Percentiles rank a stretch among this genome's conserved stretches.
These are phyloP conservation scores for Agaricus sinodeliciosus DNA, from an alignment of 768 basidiomycete genomes.

Conservation along the genomic window DNA sequence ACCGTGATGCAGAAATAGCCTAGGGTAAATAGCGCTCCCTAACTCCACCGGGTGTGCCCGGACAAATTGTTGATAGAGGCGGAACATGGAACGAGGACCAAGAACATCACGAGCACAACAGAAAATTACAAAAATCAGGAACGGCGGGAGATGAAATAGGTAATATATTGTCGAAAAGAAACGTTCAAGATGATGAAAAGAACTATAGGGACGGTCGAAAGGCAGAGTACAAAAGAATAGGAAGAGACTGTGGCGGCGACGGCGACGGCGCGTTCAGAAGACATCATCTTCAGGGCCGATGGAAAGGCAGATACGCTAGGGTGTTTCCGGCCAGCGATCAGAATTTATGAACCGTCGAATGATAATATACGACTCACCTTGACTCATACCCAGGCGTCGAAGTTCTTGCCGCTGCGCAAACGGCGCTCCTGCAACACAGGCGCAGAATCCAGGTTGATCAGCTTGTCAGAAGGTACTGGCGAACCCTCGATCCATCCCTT, in stretches of 20 bases:
- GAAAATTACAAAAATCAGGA: slow-evolving; percentile 11
- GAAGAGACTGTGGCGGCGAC: slow-evolving; percentile 19
- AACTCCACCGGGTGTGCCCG: slow-evolving; percentile 3
- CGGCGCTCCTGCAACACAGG: slow-evolving; percentile 66
- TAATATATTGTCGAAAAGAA: slow-evolving; percentile 8
- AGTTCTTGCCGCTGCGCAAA: slow-evolving; percentile 81
- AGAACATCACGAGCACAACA: slow-evolving; percentile 9
- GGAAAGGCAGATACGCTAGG: slow-evolving; percentile 14
- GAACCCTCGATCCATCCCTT: slow-evolving; percentile 90
- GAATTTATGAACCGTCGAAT: slow-evolving; percentile 37
- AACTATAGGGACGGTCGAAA: slow-evolving; percentile 7
- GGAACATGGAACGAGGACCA: slow-evolving; percentile 10
- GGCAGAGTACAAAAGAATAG: not conserved
- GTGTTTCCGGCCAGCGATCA: slow-evolving; percentile 25
- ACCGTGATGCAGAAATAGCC: slow-evolving; percentile 7
- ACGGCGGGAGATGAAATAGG: slow-evolving; percentile 12
- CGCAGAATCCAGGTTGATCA: slow-evolving; percentile 75
- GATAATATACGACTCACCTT: slow-evolving; percentile 25
- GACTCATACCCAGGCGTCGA: slow-evolving; percentile 73
- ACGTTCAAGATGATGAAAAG: slow-evolving; percentile 17
- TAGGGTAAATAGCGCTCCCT: slow-evolving; percentile 2
- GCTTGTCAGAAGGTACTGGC: slow-evolving; percentile 69
- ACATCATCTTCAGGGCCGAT: slow-evolving; percentile 21
- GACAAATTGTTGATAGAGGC: not conserved
- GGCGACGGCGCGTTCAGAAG: slow-evolving; percentile 9